Percentiles rank a stretch among this genome's conserved stretches.
phyloP scores from a whole-genome alignment of 257 asterid genomes.

The Solanum tarijense region DNA sequence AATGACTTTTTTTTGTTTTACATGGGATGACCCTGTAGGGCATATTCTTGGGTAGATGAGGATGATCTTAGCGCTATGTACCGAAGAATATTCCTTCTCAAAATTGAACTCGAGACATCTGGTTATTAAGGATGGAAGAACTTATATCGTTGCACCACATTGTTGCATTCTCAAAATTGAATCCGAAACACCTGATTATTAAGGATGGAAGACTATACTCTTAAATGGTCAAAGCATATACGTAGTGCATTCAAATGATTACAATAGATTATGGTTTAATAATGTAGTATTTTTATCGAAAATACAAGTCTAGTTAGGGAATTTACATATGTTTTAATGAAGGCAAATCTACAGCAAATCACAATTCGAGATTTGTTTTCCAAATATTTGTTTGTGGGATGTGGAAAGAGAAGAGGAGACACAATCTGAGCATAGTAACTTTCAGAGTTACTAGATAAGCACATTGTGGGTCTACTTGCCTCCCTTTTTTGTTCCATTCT shows the following conservation, averaged over 20 bases:
- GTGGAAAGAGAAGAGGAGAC: neutral
- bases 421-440: neutral
- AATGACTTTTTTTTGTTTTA: too few species aligned
- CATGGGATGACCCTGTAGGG: neutral
- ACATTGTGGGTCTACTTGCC: conserved; percentile 10
- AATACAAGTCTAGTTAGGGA: neutral
- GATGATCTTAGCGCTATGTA: too few species aligned
- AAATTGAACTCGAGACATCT: too few species aligned
- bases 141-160: too few species aligned
- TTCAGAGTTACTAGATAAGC: conserved; percentile 1
- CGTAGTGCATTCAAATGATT: neutral
- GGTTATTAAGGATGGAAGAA: too few species aligned
- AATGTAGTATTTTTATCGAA: neutral
- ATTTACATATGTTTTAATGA: neutral
- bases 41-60: accelerated
- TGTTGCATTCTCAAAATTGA: too few species aligned
- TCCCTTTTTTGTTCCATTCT: neutral
- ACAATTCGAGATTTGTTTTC: neutral
- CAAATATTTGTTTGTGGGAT: neutral
- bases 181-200: too few species aligned
- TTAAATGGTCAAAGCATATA: too few species aligned
- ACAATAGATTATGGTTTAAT: neutral
- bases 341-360: accelerated
- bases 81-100: too few species aligned
- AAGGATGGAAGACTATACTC: too few species aligned